phyloP scores from a whole-genome alignment of 768 basidiomycete species.

The Collybiopsis luxurians region DNA sequence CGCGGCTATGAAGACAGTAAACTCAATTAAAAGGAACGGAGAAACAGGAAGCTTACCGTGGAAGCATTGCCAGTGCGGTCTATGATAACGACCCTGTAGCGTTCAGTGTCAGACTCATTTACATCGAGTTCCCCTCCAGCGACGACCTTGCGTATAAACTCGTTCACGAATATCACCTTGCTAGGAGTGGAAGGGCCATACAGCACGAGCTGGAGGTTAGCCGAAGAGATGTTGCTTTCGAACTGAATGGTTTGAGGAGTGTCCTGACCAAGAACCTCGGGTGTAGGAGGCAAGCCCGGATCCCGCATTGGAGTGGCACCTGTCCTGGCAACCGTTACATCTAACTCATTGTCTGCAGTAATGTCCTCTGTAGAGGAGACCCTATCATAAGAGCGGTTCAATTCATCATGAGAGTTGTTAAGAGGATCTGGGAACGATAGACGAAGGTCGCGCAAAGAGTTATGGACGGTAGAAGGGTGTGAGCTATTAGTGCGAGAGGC shows the following conservation, averaged over 20 bases:
- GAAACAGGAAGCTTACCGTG: slow-evolving; percentile 22
- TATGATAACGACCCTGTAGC: slow-evolving; percentile 20
- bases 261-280: slow-evolving; percentile 30
- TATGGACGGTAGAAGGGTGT: slow-evolving; percentile 50
- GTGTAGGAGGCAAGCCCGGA: slow-evolving; percentile 30
- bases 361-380: slow-evolving; percentile 37
- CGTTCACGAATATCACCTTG: slow-evolving; percentile 63
- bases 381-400: slow-evolving; percentile 57
- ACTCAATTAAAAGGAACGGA: slow-evolving; percentile 35
- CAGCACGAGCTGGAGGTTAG: slow-evolving; percentile 57
- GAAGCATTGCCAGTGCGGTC: slow-evolving; percentile 36
- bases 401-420: slow-evolving; percentile 64
- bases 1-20: slow-evolving; percentile 17
- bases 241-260: slow-evolving; percentile 12
- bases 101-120: slow-evolving; percentile 23
- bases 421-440: slow-evolving; percentile 84
- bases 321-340: slow-evolving; percentile 19
- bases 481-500: slow-evolving; percentile 61
- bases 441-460: slow-evolving; percentile 69
- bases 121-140: slow-evolving; percentile 18
- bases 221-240: background rate
- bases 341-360: slow-evolving; percentile 17
- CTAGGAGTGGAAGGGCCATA: slow-evolving; percentile 58
- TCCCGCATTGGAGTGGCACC: slow-evolving; percentile 27
- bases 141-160: slow-evolving; percentile 54